Base-by-base conservation (phyloP, 352 stramenopile species). In the Globisporangium orthogonon region DNA sequence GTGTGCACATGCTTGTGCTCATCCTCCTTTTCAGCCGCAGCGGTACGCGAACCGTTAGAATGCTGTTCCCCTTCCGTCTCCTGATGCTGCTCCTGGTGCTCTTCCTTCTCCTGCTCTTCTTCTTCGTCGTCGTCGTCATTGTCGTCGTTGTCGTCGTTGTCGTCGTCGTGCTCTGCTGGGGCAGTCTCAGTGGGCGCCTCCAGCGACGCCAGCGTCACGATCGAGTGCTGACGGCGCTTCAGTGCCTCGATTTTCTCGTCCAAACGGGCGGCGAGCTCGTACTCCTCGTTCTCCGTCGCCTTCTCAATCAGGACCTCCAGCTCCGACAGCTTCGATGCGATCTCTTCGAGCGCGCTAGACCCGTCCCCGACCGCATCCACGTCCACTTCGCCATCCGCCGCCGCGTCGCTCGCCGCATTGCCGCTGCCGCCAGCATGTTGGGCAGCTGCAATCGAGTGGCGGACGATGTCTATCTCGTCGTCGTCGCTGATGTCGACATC, bases 271-370 rank as follows among this genome's bases (percentile, higher is more conserved):
- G 84, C 84, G 45, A 87, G 60, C 46, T 94, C 84, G 54, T 94
- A 91, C 2, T 94, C 73, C 59, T 94, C 84, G 31, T 87, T 85
- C 49, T 89, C 82, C 0, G 84, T 94, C 2, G 84, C 84, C 30
- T 76, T 65, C 44, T 94, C 79, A 39, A 94, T 91, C 61, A 82
- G 63, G 9, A 41, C 51, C 52, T 94, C 84, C 1, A 94, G 66
- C 40, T 87, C 67, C 5, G 63, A 65, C 15, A 94, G 63, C 54
- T 89, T 83, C 3, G 66, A 64, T 7, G 63, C 57, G 31, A 91
- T 83, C n/a, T 78, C 78, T 50, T 90, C 75, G 7, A 87, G 54
- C 13, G 62, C 66, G 31, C 50, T 64, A 4, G 58, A 61, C 4
- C 60, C 65, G 52, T 82, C 71, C n/a, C 65, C 65, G 35, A 60